Conservation (phyloP, 2,329 filamentous ascomycete genomes). For the Thielaviopsis populi region DNA sequence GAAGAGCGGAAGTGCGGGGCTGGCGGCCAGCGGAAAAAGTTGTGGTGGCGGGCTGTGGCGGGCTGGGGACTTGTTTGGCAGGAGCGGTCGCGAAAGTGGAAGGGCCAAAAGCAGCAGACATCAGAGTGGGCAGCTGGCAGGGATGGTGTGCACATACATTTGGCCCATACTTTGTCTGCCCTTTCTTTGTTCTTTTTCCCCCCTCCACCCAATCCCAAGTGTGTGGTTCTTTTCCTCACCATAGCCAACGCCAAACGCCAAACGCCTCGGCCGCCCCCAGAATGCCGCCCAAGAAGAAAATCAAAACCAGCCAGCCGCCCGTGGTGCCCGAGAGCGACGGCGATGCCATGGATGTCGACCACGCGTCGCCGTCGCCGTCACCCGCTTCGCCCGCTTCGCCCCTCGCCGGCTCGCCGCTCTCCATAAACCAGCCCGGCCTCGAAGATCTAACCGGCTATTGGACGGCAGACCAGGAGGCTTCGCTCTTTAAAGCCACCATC, state of each 20-base stretch:
- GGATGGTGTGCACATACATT: not conserved
- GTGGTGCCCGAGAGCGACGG: slow-evolving; percentile 38
- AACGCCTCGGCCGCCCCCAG: not conserved
- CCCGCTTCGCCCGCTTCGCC: slow-evolving; percentile 7
- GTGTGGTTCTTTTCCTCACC: not conserved
- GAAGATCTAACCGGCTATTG: slow-evolving; percentile 48
- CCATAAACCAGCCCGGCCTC: slow-evolving; percentile 11
- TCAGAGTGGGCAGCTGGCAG: not conserved
- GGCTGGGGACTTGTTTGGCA: not conserved
- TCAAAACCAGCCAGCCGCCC: slow-evolving; percentile 38
- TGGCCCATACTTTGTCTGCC: not conserved
- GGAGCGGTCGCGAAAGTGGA: not conserved
- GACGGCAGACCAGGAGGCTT: slow-evolving; percentile 92
- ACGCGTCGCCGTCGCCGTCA: slow-evolving; percentile 25
- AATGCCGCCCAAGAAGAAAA: slow-evolving; percentile 60
- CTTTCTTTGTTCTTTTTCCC: not conserved
- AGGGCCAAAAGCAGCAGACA: slow-evolving; percentile 5
- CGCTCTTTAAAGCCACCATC: slow-evolving; percentile 83
- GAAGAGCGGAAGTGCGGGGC: not conserved
- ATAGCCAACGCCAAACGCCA: not conserved
- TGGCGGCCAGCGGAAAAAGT: not conserved
- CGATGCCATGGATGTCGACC: slow-evolving; percentile 46
- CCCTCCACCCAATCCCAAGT: not conserved
- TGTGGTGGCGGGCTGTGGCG: not conserved
- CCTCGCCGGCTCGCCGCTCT: slow-evolving; percentile 5